Conservation (phyloP, 163 green algal species). For the Prototheca wickerhamii region DNA sequence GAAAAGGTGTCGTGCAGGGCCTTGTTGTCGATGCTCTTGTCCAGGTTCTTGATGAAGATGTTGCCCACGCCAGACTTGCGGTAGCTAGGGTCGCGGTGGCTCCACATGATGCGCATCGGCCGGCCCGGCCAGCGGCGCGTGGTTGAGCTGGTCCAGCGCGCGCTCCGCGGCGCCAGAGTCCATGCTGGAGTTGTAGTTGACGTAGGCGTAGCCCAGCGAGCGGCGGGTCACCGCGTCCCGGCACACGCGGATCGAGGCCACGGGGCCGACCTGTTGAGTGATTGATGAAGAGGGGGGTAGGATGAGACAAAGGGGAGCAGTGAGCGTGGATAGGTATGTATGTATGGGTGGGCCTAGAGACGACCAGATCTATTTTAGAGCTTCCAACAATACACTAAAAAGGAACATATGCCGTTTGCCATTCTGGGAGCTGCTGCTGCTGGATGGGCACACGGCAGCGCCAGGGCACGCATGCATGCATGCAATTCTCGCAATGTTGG, state of each 20-base stretch:
- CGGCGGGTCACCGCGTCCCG: slow-evolving; percentile 93
- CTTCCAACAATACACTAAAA: slow-evolving; percentile 2
- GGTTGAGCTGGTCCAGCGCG: slow-evolving; percentile 75
- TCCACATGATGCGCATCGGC: slow-evolving; percentile 98
- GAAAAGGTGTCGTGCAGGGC: slow-evolving; percentile 96
- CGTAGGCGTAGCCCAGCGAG: slow-evolving; percentile 97
- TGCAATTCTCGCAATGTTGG: too few relatives aligned
- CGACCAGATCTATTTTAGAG: not conserved
- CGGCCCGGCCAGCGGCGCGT: slow-evolving; percentile 73
- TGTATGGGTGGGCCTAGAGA: not conserved
- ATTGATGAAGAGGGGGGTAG: not conserved
- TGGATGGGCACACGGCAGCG: too few relatives aligned
- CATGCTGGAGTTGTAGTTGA: slow-evolving; percentile 89
- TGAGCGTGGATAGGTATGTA: not conserved
- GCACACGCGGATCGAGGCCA: slow-evolving; percentile 96
- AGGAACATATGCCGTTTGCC: not conserved
- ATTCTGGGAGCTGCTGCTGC: too few relatives aligned
- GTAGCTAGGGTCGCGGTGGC: slow-evolving; percentile 79
- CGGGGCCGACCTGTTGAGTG: slow-evolving; percentile 74
- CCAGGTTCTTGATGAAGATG: slow-evolving; percentile 99
- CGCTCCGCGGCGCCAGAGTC: slow-evolving; percentile 23
- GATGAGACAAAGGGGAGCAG: not conserved
- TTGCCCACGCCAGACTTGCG: slow-evolving; percentile 79
- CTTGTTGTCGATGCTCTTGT: slow-evolving; percentile 96
- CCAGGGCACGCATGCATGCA: too few relatives aligned